Base-by-base conservation (phyloP, 306 rosid genomes). In the Glycine latifolia region DNA sequence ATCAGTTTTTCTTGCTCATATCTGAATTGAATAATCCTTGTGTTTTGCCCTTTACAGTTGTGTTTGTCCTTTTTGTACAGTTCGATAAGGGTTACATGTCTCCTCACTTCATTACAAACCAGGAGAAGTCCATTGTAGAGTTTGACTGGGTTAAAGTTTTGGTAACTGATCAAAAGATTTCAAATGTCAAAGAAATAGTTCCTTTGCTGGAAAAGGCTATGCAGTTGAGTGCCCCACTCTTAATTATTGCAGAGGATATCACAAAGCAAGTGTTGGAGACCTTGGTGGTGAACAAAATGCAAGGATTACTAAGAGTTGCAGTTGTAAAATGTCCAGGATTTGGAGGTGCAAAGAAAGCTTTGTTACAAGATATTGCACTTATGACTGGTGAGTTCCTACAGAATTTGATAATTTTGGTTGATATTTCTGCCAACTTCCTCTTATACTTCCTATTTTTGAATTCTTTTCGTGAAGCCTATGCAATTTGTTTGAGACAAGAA, bases 31-130 rank as follows among this genome's bases (percentile, higher is more conserved):
- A 86, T 20, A 60, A 69, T 81, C 74, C 47, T 54, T 50, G n/a
- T 61, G 49, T 73, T 16, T 55, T 71, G 4, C 50, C 48, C 17
- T 65, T 52, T 14, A 61, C 52, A 60, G 71, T 76, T 63, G 12
- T 81, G 10, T 82, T 78, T 17, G 48, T 65, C 80, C 75, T 80
- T 77, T 72, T 35, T 80, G 67, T 79, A 44, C 99, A 95, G 99
- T 66, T 95, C 83, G 94, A 93, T 85, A 95, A 89, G 87, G 99
- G 99, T 80, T 95, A 90, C 83, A 88, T 93, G 96, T 93, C 99
- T 79, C 82, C 93, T 71, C 90, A 93, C 88, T 95, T 95, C 90
- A 90, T 95, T 47, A 95, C 97, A 9, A 93, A 91, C 88, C 97
- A 93, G 67, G 95, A 91, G 46, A 95, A 87, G 86, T 87, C 97